Evolutionary conservation across 306 rosid species (phyloP), one percentile per base, ranked within the genome.

Genomic region (Argentina anserina): DNA sequence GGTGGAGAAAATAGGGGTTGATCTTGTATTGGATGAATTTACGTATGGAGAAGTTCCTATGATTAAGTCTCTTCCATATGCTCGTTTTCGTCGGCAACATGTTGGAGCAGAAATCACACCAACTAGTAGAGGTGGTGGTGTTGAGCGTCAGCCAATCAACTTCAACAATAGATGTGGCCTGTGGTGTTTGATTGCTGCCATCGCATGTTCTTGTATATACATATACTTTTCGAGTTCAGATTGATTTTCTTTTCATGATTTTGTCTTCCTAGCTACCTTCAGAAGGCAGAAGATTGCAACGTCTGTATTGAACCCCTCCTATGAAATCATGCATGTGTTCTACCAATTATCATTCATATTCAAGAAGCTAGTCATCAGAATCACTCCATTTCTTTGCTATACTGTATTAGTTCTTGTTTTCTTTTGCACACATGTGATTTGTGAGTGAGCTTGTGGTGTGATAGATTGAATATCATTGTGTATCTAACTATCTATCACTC

Each of bases 1-100:
- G 1, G 76, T 75, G 43, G 75, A 75, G 43, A 74, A 75, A 33
- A 70, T 41, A 3, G 83, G 79, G 33, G 58, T 69, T 13, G 21
- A 9, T 4, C 49, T 74, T 3, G 8, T 53, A 36, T 74, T 26
- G 3, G 39, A 33, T 3, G 26, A 26, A 21, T 20, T 5, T 40
- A 2, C 63, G 9, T 56, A 15, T 1, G 9, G 0, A 56, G 17
- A 4, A 0, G 36, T 6, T 7, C 7, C 0, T 7, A 2, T 1
- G 37, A 4, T 1, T 9, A 3, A 28, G 36, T 58, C 63, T 58
- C 3, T 58, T 15, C 63, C 63, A 25, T 26, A 58, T 58, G 18
- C 36, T 26, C 3, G 25, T 58, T 26, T 28, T 58, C 29, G 14
- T 52, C 59, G 53, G 17, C 9, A 18, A 20, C 17, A 21, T 21